These are phyloP conservation scores for Myrmaecium sp. DNA, from an alignment of 2,329 filamentous ascomycete species.

Conservation along the genomic window DNA sequence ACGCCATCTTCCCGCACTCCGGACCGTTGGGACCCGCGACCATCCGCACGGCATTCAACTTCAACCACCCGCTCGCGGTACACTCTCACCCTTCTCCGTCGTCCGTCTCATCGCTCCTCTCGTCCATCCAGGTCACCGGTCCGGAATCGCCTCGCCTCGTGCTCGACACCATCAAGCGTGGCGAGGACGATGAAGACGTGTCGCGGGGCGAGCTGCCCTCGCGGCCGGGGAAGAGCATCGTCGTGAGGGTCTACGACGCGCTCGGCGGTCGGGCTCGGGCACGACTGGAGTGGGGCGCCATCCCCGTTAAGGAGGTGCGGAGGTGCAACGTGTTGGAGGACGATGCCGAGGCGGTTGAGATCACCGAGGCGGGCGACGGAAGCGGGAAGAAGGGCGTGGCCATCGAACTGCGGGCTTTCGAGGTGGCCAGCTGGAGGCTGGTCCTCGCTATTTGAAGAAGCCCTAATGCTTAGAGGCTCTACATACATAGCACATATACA, in stretches of 20 bases:
- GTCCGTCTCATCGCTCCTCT: slow-evolving; percentile 16
- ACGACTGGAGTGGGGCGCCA: slow-evolving; percentile 44
- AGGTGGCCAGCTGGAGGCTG: slow-evolving; percentile 67
- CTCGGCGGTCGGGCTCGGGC: slow-evolving; percentile 67
- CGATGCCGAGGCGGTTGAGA: slow-evolving; percentile 44
- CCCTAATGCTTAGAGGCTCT: too few relatives aligned
- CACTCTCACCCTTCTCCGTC: slow-evolving; percentile 22
- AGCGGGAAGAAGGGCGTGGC: slow-evolving; percentile 36
- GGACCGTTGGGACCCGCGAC: slow-evolving; percentile 56
- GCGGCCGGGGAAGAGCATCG: slow-evolving; percentile 59
- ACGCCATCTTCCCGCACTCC: slow-evolving; percentile 74
- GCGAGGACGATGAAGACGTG: slow-evolving; percentile 41
- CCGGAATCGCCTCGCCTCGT: slow-evolving; percentile 51
- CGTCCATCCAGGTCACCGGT: slow-evolving; percentile 51
- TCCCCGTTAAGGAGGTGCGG: slow-evolving; percentile 58
- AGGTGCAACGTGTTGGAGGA: slow-evolving; percentile 86
- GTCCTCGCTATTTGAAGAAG: too few relatives aligned
- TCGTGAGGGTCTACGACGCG: slow-evolving; percentile 75
- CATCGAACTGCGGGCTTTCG: slow-evolving; percentile 53
- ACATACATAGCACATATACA: too few relatives aligned
- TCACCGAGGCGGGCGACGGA: slow-evolving; percentile 28
- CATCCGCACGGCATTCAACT: slow-evolving; percentile 69
- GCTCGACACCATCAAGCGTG: slow-evolving; percentile 81
- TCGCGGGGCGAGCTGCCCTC: slow-evolving; percentile 36
- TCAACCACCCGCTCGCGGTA: slow-evolving; percentile 65